Evolutionary conservation across 2,329 filamentous ascomycete species (phyloP), one percentile per base, ranked within the genome.

Genomic region (Albifimbria verrucaria): DNA sequence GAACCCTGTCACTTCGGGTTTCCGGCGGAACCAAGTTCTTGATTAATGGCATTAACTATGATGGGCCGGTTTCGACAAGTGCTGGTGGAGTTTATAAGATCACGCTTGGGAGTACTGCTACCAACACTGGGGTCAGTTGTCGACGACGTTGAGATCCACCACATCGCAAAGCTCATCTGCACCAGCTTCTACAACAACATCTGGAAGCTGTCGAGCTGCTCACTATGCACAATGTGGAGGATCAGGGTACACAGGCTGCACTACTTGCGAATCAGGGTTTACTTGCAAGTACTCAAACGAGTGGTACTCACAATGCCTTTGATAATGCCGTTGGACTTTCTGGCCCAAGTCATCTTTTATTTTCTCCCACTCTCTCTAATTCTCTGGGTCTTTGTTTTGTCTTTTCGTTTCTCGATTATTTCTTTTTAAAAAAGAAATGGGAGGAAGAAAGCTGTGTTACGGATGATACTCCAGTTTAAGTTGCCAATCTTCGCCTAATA

Each of bases 1-100:
- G 56, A 1, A 23, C 52, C n/a, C 46, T 66, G 41, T 51, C 52
- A 5, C 48, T 65, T 3, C 55, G 62, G n/a, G 50, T 63, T 7
- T 52, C 41, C 2, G 52, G 51, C 21, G 62, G 61, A 1, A 32
- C 48, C 15, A 25, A 24, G 4, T 57, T 65, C 48, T 51, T 50
- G 7, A 54, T 65, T 5, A 54, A 64, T 51, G 59, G 58, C 2
- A 43, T 44, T 10, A 26, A 39, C 2, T 64, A 62, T 12, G 51
- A 42, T 7, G 58, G 25, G n/a, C 28, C 28, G 10, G n/a, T 36
- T n/a, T 36, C 28, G 9, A 36, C 28, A n/a, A 36, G 10, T 10
- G 28, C 28, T 36, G 28, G 28, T 10, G n/a, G 10, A 9, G n/a
- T n/a, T n/a, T 36, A 36, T n/a, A 36, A n/a, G n/a, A 36, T 36